phyloP scores from a whole-genome alignment of 176 grass and related monocot species.

The Zoysia pacifica region DNA sequence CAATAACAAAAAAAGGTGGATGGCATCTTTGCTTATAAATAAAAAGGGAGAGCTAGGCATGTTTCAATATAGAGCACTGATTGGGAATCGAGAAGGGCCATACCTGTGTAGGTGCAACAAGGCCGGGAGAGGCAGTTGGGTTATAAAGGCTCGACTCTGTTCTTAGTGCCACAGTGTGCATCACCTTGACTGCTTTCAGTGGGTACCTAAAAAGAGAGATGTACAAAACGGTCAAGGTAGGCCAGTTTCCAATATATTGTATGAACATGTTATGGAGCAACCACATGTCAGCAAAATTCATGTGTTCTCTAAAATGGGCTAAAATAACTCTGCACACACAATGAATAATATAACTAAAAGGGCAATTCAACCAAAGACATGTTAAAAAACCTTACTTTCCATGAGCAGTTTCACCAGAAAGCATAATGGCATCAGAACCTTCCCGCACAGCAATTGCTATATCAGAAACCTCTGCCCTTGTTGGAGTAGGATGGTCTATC shows the following conservation, averaged over 20 bases:
- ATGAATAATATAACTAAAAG: slow-evolving; percentile 22
- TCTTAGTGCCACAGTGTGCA: slow-evolving; percentile 89
- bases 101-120: slow-evolving; percentile 58
- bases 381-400: slow-evolving; percentile 75
- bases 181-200: slow-evolving; percentile 94
- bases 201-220: slow-evolving; percentile 69
- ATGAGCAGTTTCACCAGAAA: slow-evolving; percentile 96
- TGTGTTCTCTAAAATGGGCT: slow-evolving; percentile 4
- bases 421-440: slow-evolving; percentile 96
- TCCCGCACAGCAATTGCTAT: slow-evolving; percentile 94
- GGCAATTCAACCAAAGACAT: slow-evolving; percentile 17
- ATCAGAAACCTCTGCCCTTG: slow-evolving; percentile 94
- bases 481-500: slow-evolving; percentile 97
- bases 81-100: neutral
- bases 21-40: neutral
- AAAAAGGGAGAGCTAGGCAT: neutral
- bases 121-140: slow-evolving; percentile 38
- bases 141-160: slow-evolving; percentile 86
- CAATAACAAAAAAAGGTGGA: neutral
- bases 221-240: slow-evolving; percentile 31
- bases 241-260: neutral
- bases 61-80: slow-evolving; percentile 21
- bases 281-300: neutral
- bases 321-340: slow-evolving; percentile 3
- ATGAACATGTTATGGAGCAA: neutral